phyloP scores from a whole-genome alignment of 495 filamentous ascomycete genomes.

The Aspergillus indologenus region DNA sequence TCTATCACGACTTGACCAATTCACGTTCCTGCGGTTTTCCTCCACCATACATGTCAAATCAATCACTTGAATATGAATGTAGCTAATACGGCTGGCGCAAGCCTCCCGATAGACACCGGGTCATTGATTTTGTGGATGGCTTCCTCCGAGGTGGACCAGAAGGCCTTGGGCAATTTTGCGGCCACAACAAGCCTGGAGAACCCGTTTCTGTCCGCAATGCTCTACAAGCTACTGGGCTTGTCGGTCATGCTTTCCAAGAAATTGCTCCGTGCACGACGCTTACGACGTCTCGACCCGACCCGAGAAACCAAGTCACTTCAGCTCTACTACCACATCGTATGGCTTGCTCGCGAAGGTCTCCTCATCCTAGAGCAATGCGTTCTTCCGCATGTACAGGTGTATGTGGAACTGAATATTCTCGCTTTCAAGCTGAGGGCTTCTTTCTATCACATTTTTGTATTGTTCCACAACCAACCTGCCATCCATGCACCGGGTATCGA shows the following conservation, averaged over 20 bases:
- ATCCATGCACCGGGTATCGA: slow-evolving; percentile 46
- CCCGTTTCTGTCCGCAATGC: slow-evolving; percentile 69
- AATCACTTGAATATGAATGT: slow-evolving; percentile 8
- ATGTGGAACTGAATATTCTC: slow-evolving; percentile 78
- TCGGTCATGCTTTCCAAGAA: slow-evolving; percentile 85
- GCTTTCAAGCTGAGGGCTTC: slow-evolving; percentile 87
- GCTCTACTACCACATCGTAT: slow-evolving; percentile 86
- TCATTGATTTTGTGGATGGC: slow-evolving; percentile 67
- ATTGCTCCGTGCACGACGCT: slow-evolving; percentile 75
- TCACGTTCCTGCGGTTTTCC: not conserved
- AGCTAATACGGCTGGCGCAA: slow-evolving; percentile 17
- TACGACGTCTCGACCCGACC: slow-evolving; percentile 78
- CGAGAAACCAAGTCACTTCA: slow-evolving; percentile 77
- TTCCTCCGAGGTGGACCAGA: slow-evolving; percentile 94
- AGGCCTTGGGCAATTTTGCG: slow-evolving; percentile 86
- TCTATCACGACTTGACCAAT: not conserved
- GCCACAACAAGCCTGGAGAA: slow-evolving; percentile 67
- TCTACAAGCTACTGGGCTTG: slow-evolving; percentile 88
- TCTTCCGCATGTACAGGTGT: slow-evolving; percentile 68
- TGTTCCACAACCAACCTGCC: slow-evolving; percentile 81
- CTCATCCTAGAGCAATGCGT: slow-evolving; percentile 83
- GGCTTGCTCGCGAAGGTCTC: slow-evolving; percentile 90
- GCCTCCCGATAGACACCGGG: slow-evolving; percentile 19
- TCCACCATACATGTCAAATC: not conserved
- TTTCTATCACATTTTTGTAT: slow-evolving; percentile 94